Conservation (phyloP, 345 rosid species). For the Euclidium syriacum region DNA sequence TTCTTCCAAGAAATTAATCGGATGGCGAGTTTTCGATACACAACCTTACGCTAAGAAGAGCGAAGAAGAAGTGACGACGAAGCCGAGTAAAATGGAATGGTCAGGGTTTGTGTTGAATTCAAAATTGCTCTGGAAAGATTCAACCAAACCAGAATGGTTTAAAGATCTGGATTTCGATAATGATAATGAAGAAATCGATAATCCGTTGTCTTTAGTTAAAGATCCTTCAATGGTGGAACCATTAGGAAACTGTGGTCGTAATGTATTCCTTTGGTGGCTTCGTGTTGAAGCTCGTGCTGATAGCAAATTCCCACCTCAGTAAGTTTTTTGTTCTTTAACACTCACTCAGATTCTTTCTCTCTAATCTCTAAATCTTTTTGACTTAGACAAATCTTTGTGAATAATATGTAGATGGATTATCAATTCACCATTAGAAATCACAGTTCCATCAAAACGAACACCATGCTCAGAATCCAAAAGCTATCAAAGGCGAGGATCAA, state of each 20-base stretch:
- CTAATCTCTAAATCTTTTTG: no score
- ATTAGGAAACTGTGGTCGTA: constrained; percentile 93
- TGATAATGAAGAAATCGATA: constrained; percentile 40
- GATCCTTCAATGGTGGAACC: constrained; percentile 80
- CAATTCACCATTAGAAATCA: constrained; percentile 76
- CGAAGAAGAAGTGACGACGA: constrained; percentile 63
- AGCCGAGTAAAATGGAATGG: constrained; percentile 92
- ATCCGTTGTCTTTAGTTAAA: constrained; percentile 63
- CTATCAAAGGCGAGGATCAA: constrained; percentile 49
- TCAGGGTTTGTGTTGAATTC: constrained; percentile 96
- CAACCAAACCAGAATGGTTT: constrained; percentile 63
- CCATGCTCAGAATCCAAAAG: constrained; percentile 70
- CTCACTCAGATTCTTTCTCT: no score
- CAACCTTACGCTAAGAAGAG: constrained; percentile 55
- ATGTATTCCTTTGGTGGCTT: constrained; percentile 95
- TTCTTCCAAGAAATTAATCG: constrained; percentile 56
- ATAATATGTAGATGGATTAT: constrained; percentile 86
- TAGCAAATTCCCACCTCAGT: constrained; percentile 97
- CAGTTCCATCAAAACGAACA: constrained; percentile 74
- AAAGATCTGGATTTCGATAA: constrained; percentile 43
- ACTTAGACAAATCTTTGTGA: no score
- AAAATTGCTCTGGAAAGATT: constrained; percentile 61
- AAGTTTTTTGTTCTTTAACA: not conserved
- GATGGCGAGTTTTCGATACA: constrained; percentile 79
- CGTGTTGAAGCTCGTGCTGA: constrained; percentile 98